Evolutionary conservation across 352 stramenopile genomes (phyloP), one percentile per base, ranked within the genome.

Genomic region (Pythium folliculosum): DNA sequence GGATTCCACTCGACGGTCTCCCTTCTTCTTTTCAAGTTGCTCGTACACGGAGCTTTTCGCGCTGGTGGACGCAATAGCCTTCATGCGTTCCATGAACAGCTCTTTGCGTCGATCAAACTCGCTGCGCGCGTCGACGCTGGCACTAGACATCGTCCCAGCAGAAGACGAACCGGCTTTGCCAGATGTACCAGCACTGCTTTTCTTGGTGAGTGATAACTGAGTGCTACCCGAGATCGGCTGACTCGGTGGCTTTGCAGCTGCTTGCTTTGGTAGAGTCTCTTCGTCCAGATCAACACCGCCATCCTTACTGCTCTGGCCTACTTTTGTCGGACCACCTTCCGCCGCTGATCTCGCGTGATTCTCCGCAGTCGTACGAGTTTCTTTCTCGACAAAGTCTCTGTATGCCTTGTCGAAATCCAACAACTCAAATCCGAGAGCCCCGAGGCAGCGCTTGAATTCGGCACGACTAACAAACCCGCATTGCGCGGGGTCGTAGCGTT

Each of bases 31-130:
- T 49, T 87, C 80, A 21, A 92, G 48, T 48, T 89, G 71, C 50
- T 95, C 85, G 32, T 93, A 90, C 6, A 95, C 83, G 10, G 90
- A 49, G 55, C 82, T 92, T 45, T 89, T 86, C 48, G 73, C 85
- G 52, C 83, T 93, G 5, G 75, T 60, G 1, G 77, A 80, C 2
- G 80, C 83, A 35, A 92, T 88, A 16, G 77, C 70, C 54, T 93
- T 92, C 71, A 93, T 93, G 63, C 86, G 77, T 30, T 95, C 77
- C 47, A 77, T 63, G 51, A 95, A 95, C 27, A 81, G 63, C 63
- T 90, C 73, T 45, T 92, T 93, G 19, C 86, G 73, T 27, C 80
- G 75, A 48, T 90, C 75, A 54, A 93, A 95, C 56, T 95, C 86
- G 2, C 44, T 63, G 8, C 51, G 65, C 19, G 65, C 23, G 22